A percentile compares a stretch with the other conserved stretches of the same genome.
These are phyloP conservation scores for Colletotrichum nymphaeae DNA, from an alignment of 2,329 filamentous ascomycete genomes.

Conservation along the genomic window DNA sequence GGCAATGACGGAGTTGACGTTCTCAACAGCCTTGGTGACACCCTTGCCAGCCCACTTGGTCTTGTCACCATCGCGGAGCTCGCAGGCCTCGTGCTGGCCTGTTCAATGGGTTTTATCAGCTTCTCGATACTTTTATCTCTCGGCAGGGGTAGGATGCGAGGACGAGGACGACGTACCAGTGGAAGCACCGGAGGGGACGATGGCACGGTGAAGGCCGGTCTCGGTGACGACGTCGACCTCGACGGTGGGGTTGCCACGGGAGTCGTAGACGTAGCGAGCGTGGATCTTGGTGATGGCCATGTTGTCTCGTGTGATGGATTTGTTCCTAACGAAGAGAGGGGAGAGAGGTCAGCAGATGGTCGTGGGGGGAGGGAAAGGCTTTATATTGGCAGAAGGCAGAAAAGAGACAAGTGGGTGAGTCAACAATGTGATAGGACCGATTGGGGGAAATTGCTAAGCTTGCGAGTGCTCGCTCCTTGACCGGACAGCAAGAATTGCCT, in stretches of 20 bases:
- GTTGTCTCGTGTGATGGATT: conserved; percentile 50
- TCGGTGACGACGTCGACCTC: conserved; percentile 95
- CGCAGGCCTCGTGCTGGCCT: conserved; percentile 91
- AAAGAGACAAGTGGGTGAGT: conserved; percentile 33
- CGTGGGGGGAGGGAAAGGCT: conserved; percentile 26
- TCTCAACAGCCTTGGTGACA: conserved; percentile 86
- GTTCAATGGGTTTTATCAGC: conserved; percentile 39
- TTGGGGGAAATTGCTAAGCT: conserved; percentile 35
- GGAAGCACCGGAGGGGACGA: conserved; percentile 92
- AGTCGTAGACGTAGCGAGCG: conserved; percentile 98
- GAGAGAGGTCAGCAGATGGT: conserved; percentile 11
- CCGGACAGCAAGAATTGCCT: conserved; percentile 35
- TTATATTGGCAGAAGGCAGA: conserved; percentile 29
- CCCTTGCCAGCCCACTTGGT: conserved; percentile 88
- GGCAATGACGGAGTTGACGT: conserved; percentile 85
- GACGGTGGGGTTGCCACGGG: conserved; percentile 96
- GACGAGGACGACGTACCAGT: conserved; percentile 72
- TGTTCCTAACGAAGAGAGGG: conserved; percentile 19
- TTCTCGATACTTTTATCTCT: conserved; percentile 42
- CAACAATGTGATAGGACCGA: conserved; percentile 36
- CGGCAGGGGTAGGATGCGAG: conserved; percentile 9
- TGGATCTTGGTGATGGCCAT: conserved; percentile 95
- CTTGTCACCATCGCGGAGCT: conserved; percentile 93
- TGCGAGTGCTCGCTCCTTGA: conserved; percentile 34
- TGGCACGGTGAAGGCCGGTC: conserved; percentile 92